Conservation (phyloP, 495 filamentous ascomycete species). For the Elaphomyces granulatus region DNA sequence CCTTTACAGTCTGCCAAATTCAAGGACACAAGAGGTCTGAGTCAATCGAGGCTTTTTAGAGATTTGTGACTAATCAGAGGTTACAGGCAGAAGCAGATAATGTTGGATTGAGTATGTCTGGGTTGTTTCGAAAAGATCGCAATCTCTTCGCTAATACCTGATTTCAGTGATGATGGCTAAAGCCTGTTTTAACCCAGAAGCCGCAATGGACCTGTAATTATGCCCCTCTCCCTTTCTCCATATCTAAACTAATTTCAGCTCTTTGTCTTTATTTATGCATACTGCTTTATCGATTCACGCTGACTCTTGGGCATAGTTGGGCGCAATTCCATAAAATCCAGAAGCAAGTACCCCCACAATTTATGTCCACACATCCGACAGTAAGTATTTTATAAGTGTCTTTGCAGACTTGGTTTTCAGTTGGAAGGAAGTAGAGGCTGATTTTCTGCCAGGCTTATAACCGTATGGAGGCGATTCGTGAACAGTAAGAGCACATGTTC, state of each 20-base stretch:
- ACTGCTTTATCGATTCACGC: too few relatives aligned
- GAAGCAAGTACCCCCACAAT: slow-evolving; percentile 48
- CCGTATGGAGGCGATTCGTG: slow-evolving; percentile 53
- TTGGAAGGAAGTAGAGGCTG: slow-evolving; percentile 5
- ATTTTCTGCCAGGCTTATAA: slow-evolving; percentile 39
- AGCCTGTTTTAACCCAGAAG: slow-evolving; percentile 57
- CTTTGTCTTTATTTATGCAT: too few relatives aligned
- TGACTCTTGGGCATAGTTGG: too few relatives aligned
- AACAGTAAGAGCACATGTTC: slow-evolving; percentile 32
- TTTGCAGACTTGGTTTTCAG: too few relatives aligned
- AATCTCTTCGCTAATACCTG: slow-evolving; percentile 7
- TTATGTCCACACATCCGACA: slow-evolving; percentile 77
- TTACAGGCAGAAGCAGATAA: slow-evolving; percentile 58
- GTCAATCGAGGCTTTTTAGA: too few relatives aligned
- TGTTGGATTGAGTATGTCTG: slow-evolving; percentile 53
- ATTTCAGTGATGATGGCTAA: slow-evolving; percentile 44
- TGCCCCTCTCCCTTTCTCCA: not conserved
- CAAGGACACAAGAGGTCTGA: slow-evolving; percentile 47
- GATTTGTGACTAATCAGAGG: not conserved
- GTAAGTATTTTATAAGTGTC: slow-evolving; percentile 26
- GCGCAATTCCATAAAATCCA: slow-evolving; percentile 53
- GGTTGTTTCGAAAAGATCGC: slow-evolving; percentile 37
- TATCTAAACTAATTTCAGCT: not conserved
- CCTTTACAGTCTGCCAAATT: slow-evolving; percentile 53
- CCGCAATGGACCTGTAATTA: slow-evolving; percentile 47